phyloP scores from a whole-genome alignment of 1,284 basidiomycete genomes.

The Austropuccinia psidii region DNA sequence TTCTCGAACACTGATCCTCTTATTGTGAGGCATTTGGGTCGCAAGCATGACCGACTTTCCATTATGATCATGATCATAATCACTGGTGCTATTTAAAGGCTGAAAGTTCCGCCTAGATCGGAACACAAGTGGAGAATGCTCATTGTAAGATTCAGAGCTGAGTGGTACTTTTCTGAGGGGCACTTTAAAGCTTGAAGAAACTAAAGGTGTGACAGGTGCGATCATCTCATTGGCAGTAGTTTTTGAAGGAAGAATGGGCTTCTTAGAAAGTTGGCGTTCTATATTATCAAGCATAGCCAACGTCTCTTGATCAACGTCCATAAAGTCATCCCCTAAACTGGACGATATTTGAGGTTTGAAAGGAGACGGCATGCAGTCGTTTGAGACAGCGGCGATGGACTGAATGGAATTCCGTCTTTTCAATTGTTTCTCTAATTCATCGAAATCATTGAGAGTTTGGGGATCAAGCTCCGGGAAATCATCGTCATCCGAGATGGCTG shows the following conservation, averaged over 20 bases:
- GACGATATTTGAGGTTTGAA: neutral
- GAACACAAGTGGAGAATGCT: neutral
- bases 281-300: neutral
- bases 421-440: neutral
- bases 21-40: conserved; percentile 10
- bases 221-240: neutral
- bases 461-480: too few species aligned
- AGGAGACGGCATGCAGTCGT: neutral
- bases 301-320: neutral
- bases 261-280: neutral
- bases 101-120: neutral
- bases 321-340: neutral
- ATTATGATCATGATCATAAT: neutral
- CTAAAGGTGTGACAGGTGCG: neutral
- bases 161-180: neutral
- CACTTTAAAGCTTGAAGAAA: neutral
- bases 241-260: neutral
- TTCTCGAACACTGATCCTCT: neutral
- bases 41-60: neutral
- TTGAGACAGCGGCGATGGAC: neutral
- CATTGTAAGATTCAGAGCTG: neutral
- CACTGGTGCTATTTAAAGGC: neutral
- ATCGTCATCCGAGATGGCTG: too few species aligned
- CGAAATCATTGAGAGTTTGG: neutral
- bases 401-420: neutral